Conservation (phyloP, 345 rosid genomes). For the Arabidopsis thaliana region TAIR10.1 NC_003076.8:883501-884000, state of each 20-base stretch:
- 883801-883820: slow-evolving; percentile 3
- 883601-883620: slow-evolving; percentile 12
- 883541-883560: slow-evolving; percentile 23
- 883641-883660: background rate
- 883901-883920: background rate
- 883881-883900: background rate
- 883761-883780: background rate
- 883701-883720: slow-evolving; percentile 63
- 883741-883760: slow-evolving; percentile 56
- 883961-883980: slow-evolving; percentile 3
- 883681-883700: slow-evolving; percentile 65
- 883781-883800: background rate
- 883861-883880: slow-evolving; percentile 36
- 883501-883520: slow-evolving; percentile 35
- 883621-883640: slow-evolving; percentile 23
- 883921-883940: slow-evolving; percentile 16
- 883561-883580: slow-evolving; percentile 18
- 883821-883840: background rate
- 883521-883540: slow-evolving; percentile 16
- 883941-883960: slow-evolving; percentile 10
- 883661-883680: slow-evolving; percentile 18
- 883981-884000: slow-evolving; percentile 70
- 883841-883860: slow-evolving; percentile 18
- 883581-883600: background rate
- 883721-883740: slow-evolving; percentile 59